These are phyloP conservation scores for Balakata baccata DNA, from an alignment of 345 rosid genomes.

Conservation along the genomic window DNA sequence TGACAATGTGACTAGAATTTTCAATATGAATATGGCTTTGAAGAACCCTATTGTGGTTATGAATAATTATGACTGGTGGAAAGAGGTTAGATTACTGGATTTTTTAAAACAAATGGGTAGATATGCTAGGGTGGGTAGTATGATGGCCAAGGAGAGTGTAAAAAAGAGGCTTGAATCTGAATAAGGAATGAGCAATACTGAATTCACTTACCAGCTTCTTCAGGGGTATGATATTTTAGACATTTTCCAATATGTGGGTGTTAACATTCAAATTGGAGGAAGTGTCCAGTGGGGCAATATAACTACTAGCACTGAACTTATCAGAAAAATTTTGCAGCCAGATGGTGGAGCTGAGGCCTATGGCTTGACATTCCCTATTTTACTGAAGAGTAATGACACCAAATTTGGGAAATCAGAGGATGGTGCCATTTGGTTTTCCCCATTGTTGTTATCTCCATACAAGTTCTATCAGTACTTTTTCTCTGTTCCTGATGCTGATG, in stretches of 20 bases:
- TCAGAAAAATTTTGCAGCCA: constrained; percentile 68
- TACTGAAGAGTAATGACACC: constrained; percentile 81
- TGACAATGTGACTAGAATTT: constrained; percentile 43
- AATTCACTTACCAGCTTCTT: constrained; percentile 82
- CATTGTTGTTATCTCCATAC: constrained; percentile 72
- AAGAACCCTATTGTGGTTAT: constrained; percentile 34
- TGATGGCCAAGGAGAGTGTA: constrained; percentile 91
- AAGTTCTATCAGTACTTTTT: constrained; percentile 94
- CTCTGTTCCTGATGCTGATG: constrained; percentile 80
- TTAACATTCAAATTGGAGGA: constrained; percentile 92
- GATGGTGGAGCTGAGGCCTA: constrained; percentile 61
- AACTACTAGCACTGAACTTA: constrained; percentile 86
- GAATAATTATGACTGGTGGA: constrained; percentile 98
- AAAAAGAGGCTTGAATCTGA: constrained; percentile 89
- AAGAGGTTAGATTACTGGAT: constrained; percentile 68
- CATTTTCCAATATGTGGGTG: constrained; percentile 63
- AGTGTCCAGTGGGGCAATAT: constrained; percentile 99
- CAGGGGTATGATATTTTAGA: constrained; percentile 84
- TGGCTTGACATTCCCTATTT: constrained; percentile 87
- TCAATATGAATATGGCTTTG: constrained; percentile 27
- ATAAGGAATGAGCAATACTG: constrained; percentile 93
- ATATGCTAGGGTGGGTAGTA: constrained; percentile 78
- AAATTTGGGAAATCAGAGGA: constrained; percentile 98
- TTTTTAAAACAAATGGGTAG: constrained; percentile 76
- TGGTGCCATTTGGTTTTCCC: constrained; percentile 93